phyloP scores from a whole-genome alignment of 257 asterid species.

The Nicotiana tomentosiformis region DNA sequence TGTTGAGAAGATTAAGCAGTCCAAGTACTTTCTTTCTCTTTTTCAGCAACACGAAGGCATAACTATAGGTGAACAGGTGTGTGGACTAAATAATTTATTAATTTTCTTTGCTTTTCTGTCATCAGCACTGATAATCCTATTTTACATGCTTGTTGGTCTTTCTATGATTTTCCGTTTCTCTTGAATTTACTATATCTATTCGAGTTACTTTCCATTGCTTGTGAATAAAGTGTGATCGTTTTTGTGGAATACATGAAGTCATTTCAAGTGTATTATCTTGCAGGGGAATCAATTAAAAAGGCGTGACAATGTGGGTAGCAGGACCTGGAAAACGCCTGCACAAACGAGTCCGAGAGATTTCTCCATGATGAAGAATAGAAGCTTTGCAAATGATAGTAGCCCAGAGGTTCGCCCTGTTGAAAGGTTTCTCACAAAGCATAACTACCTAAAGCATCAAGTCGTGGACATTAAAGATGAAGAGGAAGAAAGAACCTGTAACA shows the following conservation, averaged over 20 bases:
- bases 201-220: neutral
- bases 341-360: slow-evolving; percentile 58
- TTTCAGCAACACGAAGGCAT: slow-evolving; percentile 36
- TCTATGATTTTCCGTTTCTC: neutral
- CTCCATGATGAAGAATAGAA: slow-evolving; percentile 33
- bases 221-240: neutral
- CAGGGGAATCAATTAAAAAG: slow-evolving; percentile 49
- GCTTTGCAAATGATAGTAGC: slow-evolving; percentile 27
- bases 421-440: slow-evolving; percentile 27
- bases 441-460: slow-evolving; percentile 24
- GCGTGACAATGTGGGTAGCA: slow-evolving; percentile 30
- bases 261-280: slow-evolving; percentile 13
- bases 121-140: neutral
- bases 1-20: slow-evolving; percentile 60
- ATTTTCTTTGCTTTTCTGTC: neutral
- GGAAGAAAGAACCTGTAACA: slow-evolving; percentile 41
- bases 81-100: slow-evolving; percentile 5
- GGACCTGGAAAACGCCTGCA: slow-evolving; percentile 38
- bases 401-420: slow-evolving; percentile 50
- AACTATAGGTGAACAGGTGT: slow-evolving; percentile 39
- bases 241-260: neutral
- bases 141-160: neutral
- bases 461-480: slow-evolving; percentile 35
- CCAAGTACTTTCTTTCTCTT: slow-evolving; percentile 60
- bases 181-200: neutral